phyloP scores from a whole-genome alignment of 2,329 filamentous ascomycete species.

The Cylindrodendrum hubeiense region DNA sequence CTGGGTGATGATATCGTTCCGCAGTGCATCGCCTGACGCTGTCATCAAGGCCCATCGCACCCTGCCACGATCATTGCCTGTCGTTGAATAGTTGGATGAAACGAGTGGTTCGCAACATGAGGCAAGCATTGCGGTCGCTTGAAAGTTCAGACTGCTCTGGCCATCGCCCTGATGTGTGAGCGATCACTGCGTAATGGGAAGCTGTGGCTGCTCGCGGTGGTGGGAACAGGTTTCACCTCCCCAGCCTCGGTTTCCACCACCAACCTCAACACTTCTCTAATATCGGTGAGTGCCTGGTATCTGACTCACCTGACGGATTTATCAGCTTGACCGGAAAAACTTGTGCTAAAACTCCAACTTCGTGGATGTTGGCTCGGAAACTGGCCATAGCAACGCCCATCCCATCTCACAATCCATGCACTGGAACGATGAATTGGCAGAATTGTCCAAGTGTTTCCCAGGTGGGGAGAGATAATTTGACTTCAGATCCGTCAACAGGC shows the following conservation, averaged over 20 bases:
- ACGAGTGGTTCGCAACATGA: neutral
- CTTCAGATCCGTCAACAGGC: neutral
- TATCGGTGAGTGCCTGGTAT: neutral
- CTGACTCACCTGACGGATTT: neutral
- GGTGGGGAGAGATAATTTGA: neutral
- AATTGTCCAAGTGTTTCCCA: too few relatives aligned
- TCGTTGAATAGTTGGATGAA: neutral
- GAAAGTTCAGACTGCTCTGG: neutral
- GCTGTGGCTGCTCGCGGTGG: neutral
- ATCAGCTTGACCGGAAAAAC: too few relatives aligned
- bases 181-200: neutral
- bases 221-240: neutral
- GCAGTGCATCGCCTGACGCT: neutral
- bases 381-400: neutral
- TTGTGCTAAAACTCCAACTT: too few relatives aligned
- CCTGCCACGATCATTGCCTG: neutral
- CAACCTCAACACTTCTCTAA: neutral
- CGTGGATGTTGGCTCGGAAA: neutral
- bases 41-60: neutral
- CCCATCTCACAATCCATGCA: neutral
- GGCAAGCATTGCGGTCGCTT: neutral
- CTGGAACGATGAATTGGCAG: neutral
- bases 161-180: neutral
- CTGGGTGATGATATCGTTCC: neutral
- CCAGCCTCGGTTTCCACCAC: neutral